phyloP scores from a whole-genome alignment of 75 land plant species.

The Sequoiadendron giganteum region DNA sequence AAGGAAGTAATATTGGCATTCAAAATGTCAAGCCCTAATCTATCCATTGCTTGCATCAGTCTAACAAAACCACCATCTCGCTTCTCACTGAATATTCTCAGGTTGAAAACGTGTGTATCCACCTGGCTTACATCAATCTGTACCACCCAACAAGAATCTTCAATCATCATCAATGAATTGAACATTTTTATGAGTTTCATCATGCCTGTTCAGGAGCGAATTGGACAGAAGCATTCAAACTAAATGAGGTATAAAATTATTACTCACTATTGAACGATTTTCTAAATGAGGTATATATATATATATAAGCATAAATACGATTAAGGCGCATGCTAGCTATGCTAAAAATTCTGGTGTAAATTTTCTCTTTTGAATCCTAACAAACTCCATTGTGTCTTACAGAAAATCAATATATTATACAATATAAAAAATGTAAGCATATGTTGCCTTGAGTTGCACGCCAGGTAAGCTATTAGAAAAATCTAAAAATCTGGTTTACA shows the following conservation, averaged over 20 bases:
- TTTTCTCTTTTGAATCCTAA: no score
- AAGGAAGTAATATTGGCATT: conserved; percentile 79
- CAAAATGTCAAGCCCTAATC: conserved; percentile 69
- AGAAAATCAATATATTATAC: background rate
- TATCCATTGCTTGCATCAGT: conserved; percentile 76
- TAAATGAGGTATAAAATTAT: no score
- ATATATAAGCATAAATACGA: no score
- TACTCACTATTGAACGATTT: no score
- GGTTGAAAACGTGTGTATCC: conserved; percentile 45
- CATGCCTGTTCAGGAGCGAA: background rate
- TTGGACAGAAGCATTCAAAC: no score
- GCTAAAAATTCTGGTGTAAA: no score
- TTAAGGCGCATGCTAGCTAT: no score
- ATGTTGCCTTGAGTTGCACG: background rate
- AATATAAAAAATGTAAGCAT: background rate
- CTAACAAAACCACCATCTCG: conserved; percentile 69
- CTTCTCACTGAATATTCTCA: conserved; percentile 62
- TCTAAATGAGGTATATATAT: no score
- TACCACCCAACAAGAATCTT: conserved; percentile 14
- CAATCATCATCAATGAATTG: background rate
- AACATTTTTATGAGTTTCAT: background rate
- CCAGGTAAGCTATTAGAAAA: background rate
- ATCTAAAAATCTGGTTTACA: background rate
- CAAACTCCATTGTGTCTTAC: no score
- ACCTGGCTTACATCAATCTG: conserved; percentile 88